A percentile compares a stretch with the other conserved stretches of the same genome.
phyloP scores from a whole-genome alignment of 2,329 filamentous ascomycete genomes.

The Cercospora zeae-maydis region DNA sequence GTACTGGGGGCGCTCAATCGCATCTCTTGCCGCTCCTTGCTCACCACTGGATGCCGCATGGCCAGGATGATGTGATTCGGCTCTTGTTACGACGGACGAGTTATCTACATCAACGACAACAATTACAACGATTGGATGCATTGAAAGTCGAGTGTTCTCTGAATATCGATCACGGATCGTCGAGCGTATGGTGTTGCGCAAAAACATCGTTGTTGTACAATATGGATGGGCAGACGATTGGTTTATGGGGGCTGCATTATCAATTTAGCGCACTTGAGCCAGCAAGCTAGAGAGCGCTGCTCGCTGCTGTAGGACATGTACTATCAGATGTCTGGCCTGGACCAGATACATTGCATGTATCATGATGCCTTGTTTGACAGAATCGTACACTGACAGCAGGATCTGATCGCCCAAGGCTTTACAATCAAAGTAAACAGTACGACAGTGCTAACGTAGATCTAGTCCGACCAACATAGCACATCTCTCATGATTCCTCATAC shows the following conservation, averaged over 20 bases:
- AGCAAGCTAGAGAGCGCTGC: conserved; percentile 4
- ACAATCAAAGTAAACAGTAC: too few relatives aligned
- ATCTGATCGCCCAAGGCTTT: not conserved
- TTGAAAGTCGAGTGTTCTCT: not conserved
- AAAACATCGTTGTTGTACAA: not conserved
- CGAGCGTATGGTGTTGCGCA: not conserved
- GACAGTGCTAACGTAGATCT: too few relatives aligned
- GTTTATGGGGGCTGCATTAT: not conserved
- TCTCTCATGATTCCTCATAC: too few relatives aligned
- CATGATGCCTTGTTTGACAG: not conserved
- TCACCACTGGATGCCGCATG: not conserved
- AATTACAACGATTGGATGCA: not conserved
- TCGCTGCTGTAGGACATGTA: conserved; percentile 3
- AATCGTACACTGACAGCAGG: not conserved
- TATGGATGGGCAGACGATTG: not conserved
- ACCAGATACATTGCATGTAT: not conserved
- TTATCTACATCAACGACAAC: not conserved
- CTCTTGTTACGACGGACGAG: not conserved
- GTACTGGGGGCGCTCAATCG: not conserved
- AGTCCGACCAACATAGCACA: too few relatives aligned
- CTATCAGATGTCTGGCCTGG: not conserved
- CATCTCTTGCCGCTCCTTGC: not conserved
- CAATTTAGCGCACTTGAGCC: not conserved
- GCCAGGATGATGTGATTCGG: not conserved
- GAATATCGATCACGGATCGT: not conserved